Evolutionary conservation across 805 yeast species (phyloP), one percentile per base, ranked within the genome.

Genomic region (Kurtzmaniella fragi): DNA sequence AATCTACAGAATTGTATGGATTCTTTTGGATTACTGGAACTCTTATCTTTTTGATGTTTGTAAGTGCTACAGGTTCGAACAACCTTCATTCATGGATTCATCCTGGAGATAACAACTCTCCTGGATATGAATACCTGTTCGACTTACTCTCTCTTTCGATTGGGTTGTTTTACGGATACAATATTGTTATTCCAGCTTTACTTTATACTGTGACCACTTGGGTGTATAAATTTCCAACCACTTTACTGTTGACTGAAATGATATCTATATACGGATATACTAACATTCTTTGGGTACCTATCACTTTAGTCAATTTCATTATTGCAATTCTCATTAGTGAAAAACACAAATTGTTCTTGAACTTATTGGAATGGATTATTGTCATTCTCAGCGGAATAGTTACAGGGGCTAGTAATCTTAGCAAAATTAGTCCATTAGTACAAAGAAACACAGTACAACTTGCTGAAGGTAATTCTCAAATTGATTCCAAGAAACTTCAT

Each of bases 11-110:
- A 52, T 62, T 90, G 38, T 91, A 88, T 57, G 96, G 96, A 0
- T 84, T 95, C 6, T 67, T 88, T 14, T 90, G 98, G 98, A 80
- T 90, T 32, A 84, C 91, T 10, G 88, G 89, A 0, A 83, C 95
- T 0, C 76, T 87, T 36, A 78, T 86, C 1, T 77, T 85, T 46
- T 65, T 82, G 26, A 69, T 86, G 56, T 89, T 89, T 61, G 80
- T 88, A 42, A 74, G 89, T 33, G 76, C 84, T 28, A 82, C 95
- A 0, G 73, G 85, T 15, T 75, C 85, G 2, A 79, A 81, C 35
- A 53, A 84, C 16, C 50, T 88, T n/a, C 65, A 78, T n/a, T 71
- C 76, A 17, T 71, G 76, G 66, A 49, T 75, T 20, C 71, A 77
- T 53, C 34, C 17, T n/a, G 36, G 36, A 17, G 36, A 32, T 17